Base-by-base conservation (phyloP, 805 yeast species). In the Nakazawaea wickerhamii region DNA sequence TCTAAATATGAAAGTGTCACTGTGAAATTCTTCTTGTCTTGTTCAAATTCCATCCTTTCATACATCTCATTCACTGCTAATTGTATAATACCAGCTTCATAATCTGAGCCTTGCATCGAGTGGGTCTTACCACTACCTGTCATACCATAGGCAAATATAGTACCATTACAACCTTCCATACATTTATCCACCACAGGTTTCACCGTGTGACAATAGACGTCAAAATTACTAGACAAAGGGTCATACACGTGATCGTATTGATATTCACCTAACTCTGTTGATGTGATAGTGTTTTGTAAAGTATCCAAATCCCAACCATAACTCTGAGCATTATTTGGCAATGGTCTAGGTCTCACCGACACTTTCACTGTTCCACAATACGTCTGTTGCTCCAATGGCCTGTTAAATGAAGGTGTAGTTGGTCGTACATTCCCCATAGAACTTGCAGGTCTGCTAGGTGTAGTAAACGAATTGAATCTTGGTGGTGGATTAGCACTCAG, bases 131-230 rank as follows among this genome's bases (percentile, higher is more conserved):
- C 96, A 1, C 95, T 83, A 0, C 96, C 96, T 0, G 96, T 88
- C 88, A 85, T 85, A 27, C 96, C 96, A 55, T 88, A 88, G 0
- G 98, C 97, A 59, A 91, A 88, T 1, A 90, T 78, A 0, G 96
- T 89, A 13, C 90, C 90, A 55, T 88, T 88, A 59, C 65, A 90
- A 0, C 96, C 96, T 13, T 79, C 80, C 52, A 71, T 70, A 48
- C 75, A 78, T 57, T 71, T 76, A 48, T 55, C 65, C 30, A 71
- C 79, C 59, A 73, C 71, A 27, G 68, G 77, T 50, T 55, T 70
- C 37, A 77, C 95, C 38, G 69, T 66, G 11, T 60, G 58, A 15
- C 64, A 63, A 58, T 86, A 91, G 2, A 91, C 85, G 17, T 74
- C 72, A 4, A 55, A 48, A 58, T 87, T 89, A 22, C 73, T 56